phyloP scores from a whole-genome alignment of 768 basidiomycete genomes.

The Tulasnella sp. region DNA sequence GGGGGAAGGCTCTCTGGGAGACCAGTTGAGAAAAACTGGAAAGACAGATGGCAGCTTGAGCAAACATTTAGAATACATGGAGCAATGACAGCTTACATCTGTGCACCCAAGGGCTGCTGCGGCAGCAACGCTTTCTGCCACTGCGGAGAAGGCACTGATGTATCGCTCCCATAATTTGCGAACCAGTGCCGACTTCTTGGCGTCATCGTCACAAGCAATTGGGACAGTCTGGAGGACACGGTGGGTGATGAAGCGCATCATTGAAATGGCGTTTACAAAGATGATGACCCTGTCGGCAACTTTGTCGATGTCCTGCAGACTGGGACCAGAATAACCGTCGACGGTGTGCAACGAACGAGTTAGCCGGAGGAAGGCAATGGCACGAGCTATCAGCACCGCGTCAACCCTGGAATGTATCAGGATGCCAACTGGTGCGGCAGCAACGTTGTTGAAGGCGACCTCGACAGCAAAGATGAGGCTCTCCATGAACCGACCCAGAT shows the following conservation, averaged over 20 bases:
- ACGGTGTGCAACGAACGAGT: background rate
- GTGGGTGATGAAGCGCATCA: background rate
- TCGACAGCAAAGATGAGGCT: background rate
- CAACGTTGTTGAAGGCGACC: background rate
- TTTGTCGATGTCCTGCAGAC: background rate
- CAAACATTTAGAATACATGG: no score
- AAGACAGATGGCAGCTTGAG: no score
- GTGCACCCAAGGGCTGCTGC: background rate
- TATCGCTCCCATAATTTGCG: background rate
- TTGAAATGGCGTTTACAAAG: background rate
- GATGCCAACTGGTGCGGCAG: background rate
- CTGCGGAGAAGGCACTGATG: background rate
- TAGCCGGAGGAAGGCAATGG: background rate
- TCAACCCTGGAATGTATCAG: background rate
- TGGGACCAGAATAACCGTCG: background rate
- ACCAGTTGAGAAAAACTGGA: background rate
- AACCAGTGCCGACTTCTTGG: no score
- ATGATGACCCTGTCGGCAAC: background rate
- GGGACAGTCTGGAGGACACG: background rate
- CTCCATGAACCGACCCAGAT: background rate
- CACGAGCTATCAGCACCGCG: background rate
- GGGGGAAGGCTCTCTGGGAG: background rate
- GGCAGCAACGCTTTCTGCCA: background rate
- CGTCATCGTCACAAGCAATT: no score
- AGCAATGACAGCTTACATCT: background rate